phyloP scores from a whole-genome alignment of 257 asterid species.

The Plantago ovata region DNA sequence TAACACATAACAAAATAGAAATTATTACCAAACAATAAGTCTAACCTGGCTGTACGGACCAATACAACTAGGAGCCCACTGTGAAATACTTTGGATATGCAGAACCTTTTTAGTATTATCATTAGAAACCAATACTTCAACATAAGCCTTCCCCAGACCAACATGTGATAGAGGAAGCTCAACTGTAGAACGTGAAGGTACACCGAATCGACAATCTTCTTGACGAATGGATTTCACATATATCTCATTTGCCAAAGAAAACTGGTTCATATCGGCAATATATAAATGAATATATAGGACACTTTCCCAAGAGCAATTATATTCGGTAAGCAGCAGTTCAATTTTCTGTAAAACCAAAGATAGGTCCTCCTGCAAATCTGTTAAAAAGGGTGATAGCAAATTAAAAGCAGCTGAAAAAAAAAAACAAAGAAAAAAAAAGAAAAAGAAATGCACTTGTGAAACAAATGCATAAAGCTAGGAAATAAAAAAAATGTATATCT shows the following conservation, averaged over 20 bases:
- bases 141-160: constrained; percentile 80
- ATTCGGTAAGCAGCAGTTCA: constrained; percentile 54
- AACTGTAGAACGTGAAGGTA: constrained; percentile 90
- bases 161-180: constrained; percentile 83
- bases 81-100: constrained; percentile 94
- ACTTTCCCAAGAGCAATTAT: constrained; percentile 77
- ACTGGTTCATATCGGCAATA: constrained; percentile 73
- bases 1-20: constrained; percentile 9
- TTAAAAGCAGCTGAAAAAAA: constrained; percentile 9
- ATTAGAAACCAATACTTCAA: constrained; percentile 80
- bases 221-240: constrained; percentile 81
- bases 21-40: constrained; percentile 15
- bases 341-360: constrained; percentile 54
- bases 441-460: constrained; percentile 12
- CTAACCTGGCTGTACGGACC: constrained; percentile 99
- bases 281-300: constrained; percentile 86
- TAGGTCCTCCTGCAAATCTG: constrained; percentile 72
- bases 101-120: constrained; percentile 73
- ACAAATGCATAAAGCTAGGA: background rate
- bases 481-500: background rate
- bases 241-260: constrained; percentile 65
- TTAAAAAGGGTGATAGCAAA: constrained; percentile 16
- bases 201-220: constrained; percentile 88
- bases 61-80: constrained; percentile 99
- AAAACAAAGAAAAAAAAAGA: background rate